A percentile compares a stretch with the other conserved stretches of the same genome.
phyloP scores from a whole-genome alignment of 345 rosid genomes.

The Noccaea caerulescens region DNA sequence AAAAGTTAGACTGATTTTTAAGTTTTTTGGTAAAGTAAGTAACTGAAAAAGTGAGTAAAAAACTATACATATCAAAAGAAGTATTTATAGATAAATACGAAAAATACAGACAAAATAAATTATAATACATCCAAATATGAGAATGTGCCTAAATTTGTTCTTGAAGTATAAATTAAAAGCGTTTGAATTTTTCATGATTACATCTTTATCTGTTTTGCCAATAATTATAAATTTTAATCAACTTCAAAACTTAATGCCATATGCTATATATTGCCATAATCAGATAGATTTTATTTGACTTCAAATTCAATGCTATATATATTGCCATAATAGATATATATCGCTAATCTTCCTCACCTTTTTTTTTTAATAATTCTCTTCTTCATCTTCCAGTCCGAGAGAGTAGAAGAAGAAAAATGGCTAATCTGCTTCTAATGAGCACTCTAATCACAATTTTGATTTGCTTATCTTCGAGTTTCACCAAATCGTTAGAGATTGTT shows the following conservation, averaged over 20 bases:
- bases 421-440: slow-evolving; percentile 32
- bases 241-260: not conserved
- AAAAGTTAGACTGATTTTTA: too few relatives aligned
- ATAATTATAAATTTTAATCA: not conserved
- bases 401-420: slow-evolving; percentile 24
- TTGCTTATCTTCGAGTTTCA: slow-evolving; percentile 15
- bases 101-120: not conserved
- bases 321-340: not conserved
- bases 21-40: too few relatives aligned
- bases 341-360: slow-evolving; percentile 1
- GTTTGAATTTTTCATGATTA: not conserved
- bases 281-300: not conserved
- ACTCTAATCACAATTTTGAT: slow-evolving; percentile 22
- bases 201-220: not conserved
- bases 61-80: too few relatives aligned
- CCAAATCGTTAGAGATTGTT: slow-evolving; percentile 25
- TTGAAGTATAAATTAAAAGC: not conserved
- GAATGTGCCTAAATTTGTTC: not conserved
- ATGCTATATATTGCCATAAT: too few relatives aligned
- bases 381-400: slow-evolving; percentile 39
- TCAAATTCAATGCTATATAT: not conserved
- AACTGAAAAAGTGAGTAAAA: too few relatives aligned
- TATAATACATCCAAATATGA: not conserved
- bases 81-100: too few relatives aligned
- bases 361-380: slow-evolving; percentile 6